phyloP scores from a whole-genome alignment of 164 flowering plant genomes.

The Warburgia ugandensis region DNA sequence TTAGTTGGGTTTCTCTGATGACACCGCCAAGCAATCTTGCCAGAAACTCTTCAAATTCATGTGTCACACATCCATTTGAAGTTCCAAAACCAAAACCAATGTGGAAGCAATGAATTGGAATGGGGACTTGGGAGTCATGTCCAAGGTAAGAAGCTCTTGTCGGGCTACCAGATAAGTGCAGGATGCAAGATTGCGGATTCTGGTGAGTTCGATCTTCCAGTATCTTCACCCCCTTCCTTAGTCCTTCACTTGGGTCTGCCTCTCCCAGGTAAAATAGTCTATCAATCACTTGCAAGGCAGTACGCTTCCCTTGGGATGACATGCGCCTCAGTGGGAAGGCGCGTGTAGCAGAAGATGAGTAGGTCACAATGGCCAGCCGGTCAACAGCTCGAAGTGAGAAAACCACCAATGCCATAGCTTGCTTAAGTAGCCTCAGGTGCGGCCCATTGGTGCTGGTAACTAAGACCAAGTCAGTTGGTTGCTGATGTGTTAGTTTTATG shows the following conservation, averaged over 20 bases:
- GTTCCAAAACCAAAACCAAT: slow-evolving; percentile 65
- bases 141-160: slow-evolving; percentile 36
- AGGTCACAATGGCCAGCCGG: slow-evolving; percentile 68
- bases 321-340: slow-evolving; percentile 76
- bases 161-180: slow-evolving; percentile 71
- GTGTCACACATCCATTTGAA: slow-evolving; percentile 58
- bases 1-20: slow-evolving; percentile 51
- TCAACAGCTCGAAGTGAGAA: slow-evolving; percentile 76
- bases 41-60: slow-evolving; percentile 71
- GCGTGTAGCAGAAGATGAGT: slow-evolving; percentile 69
- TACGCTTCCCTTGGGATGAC: slow-evolving; percentile 72
- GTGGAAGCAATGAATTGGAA: slow-evolving; percentile 59
- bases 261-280: slow-evolving; percentile 70
- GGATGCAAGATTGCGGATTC: slow-evolving; percentile 52
- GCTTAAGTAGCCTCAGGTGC: slow-evolving; percentile 78
- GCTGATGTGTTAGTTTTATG: slow-evolving; percentile 49
- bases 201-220: slow-evolving; percentile 58
- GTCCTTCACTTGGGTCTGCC: slow-evolving; percentile 73
- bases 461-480: slow-evolving; percentile 65
- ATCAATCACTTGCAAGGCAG: slow-evolving; percentile 79
- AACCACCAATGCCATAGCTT: slow-evolving; percentile 71
- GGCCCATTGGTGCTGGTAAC: slow-evolving; percentile 80
- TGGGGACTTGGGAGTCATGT: slow-evolving; percentile 27
- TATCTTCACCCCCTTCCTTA: slow-evolving; percentile 62
- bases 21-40: slow-evolving; percentile 55